These are phyloP conservation scores for Aeschynomene evenia DNA, from an alignment of 306 rosid species.

Conservation along the genomic window DNA sequence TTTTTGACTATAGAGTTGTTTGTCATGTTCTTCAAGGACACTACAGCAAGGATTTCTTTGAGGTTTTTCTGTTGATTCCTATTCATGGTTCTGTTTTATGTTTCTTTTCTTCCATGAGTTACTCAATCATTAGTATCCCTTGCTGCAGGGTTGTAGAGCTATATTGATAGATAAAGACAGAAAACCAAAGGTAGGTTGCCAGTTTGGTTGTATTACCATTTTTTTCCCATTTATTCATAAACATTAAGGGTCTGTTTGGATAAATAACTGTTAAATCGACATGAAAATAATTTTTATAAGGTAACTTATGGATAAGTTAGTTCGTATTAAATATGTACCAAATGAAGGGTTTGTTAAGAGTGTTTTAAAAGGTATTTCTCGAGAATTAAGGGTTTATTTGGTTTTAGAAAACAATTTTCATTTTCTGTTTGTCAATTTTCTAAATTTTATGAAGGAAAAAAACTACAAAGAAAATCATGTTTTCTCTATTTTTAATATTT, in stretches of 20 bases:
- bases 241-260: neutral
- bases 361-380: too few relatives aligned
- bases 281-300: too few relatives aligned
- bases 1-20: conserved; percentile 77
- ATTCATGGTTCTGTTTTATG: neutral
- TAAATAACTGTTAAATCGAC: too few relatives aligned
- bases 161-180: conserved; percentile 78
- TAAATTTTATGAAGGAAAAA: too few relatives aligned
- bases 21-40: conserved; percentile 68
- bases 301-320: too few relatives aligned
- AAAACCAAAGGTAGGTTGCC: conserved; percentile 75
- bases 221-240: neutral
- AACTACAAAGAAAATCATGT: too few relatives aligned
- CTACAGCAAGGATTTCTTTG: conserved; percentile 84
- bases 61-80: conserved; percentile 47
- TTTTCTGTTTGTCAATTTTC: too few relatives aligned
- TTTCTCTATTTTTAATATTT: too few relatives aligned
- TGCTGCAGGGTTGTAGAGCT: conserved; percentile 93
- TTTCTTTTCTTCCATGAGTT: conserved; percentile 23
- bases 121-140: conserved; percentile 15
- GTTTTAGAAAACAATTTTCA: too few relatives aligned
- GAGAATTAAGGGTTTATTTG: too few relatives aligned
- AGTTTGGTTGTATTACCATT: neutral
- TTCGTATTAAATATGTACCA: too few relatives aligned
- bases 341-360: too few relatives aligned